Evolutionary conservation across 345 rosid genomes (phyloP).

Genomic region (Acer campestre): DNA sequence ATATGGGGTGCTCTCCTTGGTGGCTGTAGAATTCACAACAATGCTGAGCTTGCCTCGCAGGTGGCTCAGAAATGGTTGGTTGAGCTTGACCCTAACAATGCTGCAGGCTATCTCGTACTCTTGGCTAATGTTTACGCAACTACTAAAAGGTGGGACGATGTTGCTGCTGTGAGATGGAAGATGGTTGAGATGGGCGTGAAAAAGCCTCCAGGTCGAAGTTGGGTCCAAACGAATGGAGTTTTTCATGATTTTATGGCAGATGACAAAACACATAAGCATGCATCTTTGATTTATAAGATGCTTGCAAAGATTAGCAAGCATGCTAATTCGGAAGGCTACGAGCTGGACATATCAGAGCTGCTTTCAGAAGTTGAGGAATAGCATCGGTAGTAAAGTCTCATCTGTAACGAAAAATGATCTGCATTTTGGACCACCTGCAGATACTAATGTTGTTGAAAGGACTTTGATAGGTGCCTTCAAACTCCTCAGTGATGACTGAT

Average conservation of each 20-base stretch:
- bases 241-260: slow-evolving; percentile 33
- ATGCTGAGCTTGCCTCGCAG: slow-evolving; percentile 41
- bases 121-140: slow-evolving; percentile 44
- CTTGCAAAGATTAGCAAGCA: slow-evolving; percentile 30
- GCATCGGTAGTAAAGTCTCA: background rate
- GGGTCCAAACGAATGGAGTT: slow-evolving; percentile 39
- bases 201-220: slow-evolving; percentile 41
- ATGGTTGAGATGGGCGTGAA: slow-evolving; percentile 33
- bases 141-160: slow-evolving; percentile 48
- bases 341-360: slow-evolving; percentile 19
- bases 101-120: slow-evolving; percentile 42
- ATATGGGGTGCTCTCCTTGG: slow-evolving; percentile 47
- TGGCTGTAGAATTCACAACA: slow-evolving; percentile 47
- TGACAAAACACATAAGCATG: slow-evolving; percentile 19
- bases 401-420: background rate
- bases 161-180: slow-evolving; percentile 34
- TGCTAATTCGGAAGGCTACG: slow-evolving; percentile 27
- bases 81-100: slow-evolving; percentile 36
- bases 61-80: slow-evolving; percentile 33
- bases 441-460: too few relatives aligned
- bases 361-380: slow-evolving; percentile 9
- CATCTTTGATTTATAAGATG: slow-evolving; percentile 32
- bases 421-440: too few relatives aligned
- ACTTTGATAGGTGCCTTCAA: too few relatives aligned
- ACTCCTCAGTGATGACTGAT: too few relatives aligned